phyloP scores from a whole-genome alignment of 768 basidiomycete genomes.

The Agaricus subrufescens region DNA sequence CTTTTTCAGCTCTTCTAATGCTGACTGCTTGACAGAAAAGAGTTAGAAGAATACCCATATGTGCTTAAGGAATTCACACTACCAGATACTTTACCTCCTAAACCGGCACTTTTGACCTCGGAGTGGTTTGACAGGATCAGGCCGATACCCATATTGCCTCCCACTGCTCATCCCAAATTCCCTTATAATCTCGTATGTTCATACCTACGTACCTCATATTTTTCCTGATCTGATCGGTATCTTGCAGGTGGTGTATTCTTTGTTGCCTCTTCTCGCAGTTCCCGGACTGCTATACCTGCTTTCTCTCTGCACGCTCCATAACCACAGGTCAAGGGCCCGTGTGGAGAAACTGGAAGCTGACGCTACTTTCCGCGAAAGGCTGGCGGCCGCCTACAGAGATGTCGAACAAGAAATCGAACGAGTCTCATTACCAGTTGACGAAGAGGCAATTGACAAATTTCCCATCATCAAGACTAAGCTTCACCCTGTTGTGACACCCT shows the following conservation, averaged over 20 bases:
- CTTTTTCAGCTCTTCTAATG: neutral
- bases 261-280: constrained; percentile 66
- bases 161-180: constrained; percentile 52
- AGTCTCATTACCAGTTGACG: constrained; percentile 43
- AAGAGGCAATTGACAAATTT: constrained; percentile 21
- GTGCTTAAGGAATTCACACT: constrained; percentile 50
- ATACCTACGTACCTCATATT: neutral
- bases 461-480: constrained; percentile 17
- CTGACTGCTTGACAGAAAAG: constrained; percentile 25
- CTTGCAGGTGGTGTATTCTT: constrained; percentile 42
- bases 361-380: constrained; percentile 34
- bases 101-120: constrained; percentile 33
- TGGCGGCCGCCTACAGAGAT: constrained; percentile 50
- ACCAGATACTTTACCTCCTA: constrained; percentile 39
- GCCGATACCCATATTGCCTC: constrained; percentile 48
- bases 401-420: constrained; percentile 63
- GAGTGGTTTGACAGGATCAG: constrained; percentile 42
- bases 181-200: constrained; percentile 66
- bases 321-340: constrained; percentile 57
- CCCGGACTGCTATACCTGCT: constrained; percentile 48
- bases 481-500: constrained; percentile 46
- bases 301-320: constrained; percentile 51
- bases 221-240: neutral
- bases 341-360: constrained; percentile 63
- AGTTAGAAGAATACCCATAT: constrained; percentile 50